phyloP scores from a whole-genome alignment of 2,329 filamentous ascomycete species.

The Pestalotiopsis fici region DNA sequence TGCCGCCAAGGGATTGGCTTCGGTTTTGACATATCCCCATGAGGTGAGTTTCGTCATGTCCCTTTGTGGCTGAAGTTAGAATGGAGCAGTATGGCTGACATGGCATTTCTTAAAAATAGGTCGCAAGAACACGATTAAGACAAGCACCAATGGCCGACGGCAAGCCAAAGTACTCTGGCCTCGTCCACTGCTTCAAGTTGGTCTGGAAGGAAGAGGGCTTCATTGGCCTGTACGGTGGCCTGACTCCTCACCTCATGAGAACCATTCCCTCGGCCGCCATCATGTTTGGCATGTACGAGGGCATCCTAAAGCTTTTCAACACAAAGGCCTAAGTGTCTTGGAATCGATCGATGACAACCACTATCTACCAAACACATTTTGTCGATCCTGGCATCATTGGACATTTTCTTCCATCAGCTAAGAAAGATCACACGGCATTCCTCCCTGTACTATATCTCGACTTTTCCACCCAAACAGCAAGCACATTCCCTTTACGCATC shows the following conservation, averaged over 20 bases:
- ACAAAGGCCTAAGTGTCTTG: constrained; percentile 24
- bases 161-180: constrained; percentile 80
- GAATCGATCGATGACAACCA: background rate
- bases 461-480: background rate
- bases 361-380: background rate
- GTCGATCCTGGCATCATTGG: background rate
- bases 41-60: constrained; percentile 73
- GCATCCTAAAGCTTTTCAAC: constrained; percentile 43
- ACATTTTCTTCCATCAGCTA: background rate
- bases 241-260: constrained; percentile 88
- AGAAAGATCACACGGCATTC: background rate
- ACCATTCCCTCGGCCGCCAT: constrained; percentile 92
- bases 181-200: constrained; percentile 84
- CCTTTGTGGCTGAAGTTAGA: no score
- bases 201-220: constrained; percentile 89
- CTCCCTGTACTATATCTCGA: background rate
- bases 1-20: constrained; percentile 81
- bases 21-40: constrained; percentile 86
- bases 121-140: constrained; percentile 80
- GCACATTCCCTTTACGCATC: background rate
- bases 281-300: constrained; percentile 89
- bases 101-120: constrained; percentile 41
- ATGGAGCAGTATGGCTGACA: background rate
- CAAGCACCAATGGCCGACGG: constrained; percentile 77
- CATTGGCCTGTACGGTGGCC: constrained; percentile 81